Conservation (phyloP, 257 asterid species). For the Solanum okadae region DNA sequence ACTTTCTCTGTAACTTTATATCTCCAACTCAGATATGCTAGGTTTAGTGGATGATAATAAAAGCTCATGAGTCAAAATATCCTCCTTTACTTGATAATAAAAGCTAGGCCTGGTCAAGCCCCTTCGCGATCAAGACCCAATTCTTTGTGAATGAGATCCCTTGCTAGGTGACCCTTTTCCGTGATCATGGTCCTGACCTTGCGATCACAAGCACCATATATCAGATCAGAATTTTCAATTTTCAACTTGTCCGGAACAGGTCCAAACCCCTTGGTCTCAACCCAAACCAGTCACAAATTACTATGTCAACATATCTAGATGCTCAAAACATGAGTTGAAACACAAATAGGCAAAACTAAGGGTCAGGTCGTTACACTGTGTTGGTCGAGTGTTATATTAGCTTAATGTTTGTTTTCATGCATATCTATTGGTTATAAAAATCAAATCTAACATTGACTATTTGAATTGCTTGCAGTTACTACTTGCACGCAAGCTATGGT, state of each 20-base stretch:
- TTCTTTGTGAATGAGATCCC: not conserved
- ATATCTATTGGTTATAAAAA: not conserved
- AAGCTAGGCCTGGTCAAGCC: not conserved
- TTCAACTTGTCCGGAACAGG: not conserved
- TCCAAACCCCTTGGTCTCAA: not conserved
- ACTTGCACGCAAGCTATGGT: conserved; percentile 59
- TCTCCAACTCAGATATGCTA: conserved; percentile 40
- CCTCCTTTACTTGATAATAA: conserved; percentile 32
- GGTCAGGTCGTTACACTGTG: not conserved
- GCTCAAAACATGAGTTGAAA: not conserved
- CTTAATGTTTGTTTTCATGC: not conserved
- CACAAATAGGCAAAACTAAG: not conserved
- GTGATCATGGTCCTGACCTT: not conserved
- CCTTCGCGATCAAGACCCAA: not conserved
- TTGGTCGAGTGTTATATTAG: not conserved
- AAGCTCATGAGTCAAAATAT: conserved; percentile 32
- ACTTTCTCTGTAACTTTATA: conserved; percentile 36
- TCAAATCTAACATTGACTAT: not conserved
- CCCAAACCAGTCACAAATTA: not conserved
- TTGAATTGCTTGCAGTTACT: conserved; percentile 51
- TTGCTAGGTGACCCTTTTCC: not conserved
- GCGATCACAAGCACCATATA: not conserved
- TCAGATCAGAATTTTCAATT: not conserved
- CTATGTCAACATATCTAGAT: not conserved
- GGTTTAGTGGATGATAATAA: conserved; percentile 22